phyloP scores from a whole-genome alignment of 2,329 filamentous ascomycete genomes.

The Trichoderma breve region DNA sequence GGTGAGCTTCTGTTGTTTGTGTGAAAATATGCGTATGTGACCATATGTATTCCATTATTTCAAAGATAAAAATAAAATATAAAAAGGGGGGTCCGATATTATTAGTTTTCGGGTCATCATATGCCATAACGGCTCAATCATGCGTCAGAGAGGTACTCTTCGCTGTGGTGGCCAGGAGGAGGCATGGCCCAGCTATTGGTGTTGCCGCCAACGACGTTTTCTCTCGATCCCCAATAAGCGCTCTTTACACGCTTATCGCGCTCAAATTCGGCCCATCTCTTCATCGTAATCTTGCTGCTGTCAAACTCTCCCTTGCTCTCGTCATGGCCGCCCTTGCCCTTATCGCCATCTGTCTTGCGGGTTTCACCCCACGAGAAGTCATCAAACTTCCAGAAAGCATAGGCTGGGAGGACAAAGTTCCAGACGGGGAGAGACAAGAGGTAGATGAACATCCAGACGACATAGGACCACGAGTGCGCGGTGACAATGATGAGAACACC shows the following conservation, averaged over 20 bases:
- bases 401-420: slow-evolving; percentile 93
- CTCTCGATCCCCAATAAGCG: slow-evolving; percentile 52
- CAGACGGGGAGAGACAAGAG: slow-evolving; percentile 88
- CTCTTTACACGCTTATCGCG: slow-evolving; percentile 53
- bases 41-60: slow-evolving; percentile 15
- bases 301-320: slow-evolving; percentile 96
- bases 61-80: slow-evolving; percentile 9
- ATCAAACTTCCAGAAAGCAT: slow-evolving; percentile 99
- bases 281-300: slow-evolving; percentile 99
- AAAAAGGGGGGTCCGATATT: neutral
- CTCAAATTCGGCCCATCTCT: slow-evolving; percentile 97
- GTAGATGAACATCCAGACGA: slow-evolving; percentile 97
- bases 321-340: slow-evolving; percentile 79
- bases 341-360: slow-evolving; percentile 88
- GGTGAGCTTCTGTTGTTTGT: neutral
- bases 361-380: slow-evolving; percentile 99
- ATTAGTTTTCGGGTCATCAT: neutral
- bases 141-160: slow-evolving; percentile 56
- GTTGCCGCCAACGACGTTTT: slow-evolving; percentile 47
- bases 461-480: slow-evolving; percentile 87
- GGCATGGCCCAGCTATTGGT: slow-evolving; percentile 44
- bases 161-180: slow-evolving; percentile 48
- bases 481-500: slow-evolving; percentile 90
- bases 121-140: slow-evolving; percentile 30
- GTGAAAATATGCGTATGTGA: neutral